Conservation (phyloP, 306 rosid species). For the Castanopsis chinensis region DNA sequence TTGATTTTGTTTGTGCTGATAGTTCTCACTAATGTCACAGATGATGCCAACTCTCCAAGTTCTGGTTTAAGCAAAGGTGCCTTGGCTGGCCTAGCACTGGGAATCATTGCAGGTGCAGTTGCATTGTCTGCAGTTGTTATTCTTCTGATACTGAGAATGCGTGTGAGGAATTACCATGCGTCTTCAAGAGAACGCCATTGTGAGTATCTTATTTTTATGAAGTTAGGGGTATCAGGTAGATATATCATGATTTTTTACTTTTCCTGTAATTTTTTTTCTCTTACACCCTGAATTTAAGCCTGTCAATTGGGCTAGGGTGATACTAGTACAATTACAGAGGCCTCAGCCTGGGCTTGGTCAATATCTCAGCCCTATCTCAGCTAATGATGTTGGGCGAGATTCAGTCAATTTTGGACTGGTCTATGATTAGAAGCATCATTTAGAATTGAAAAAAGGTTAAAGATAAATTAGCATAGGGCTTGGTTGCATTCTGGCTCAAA, state of each 20-base stretch:
- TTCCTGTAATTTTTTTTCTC: neutral
- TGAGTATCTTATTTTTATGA: neutral
- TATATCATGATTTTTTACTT: neutral
- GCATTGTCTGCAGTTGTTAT: neutral
- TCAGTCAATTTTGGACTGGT: neutral
- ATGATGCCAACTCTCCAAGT: neutral
- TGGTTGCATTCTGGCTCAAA: neutral
- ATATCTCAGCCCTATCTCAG: neutral
- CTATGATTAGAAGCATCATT: neutral
- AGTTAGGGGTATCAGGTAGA: neutral
- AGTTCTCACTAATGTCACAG: neutral
- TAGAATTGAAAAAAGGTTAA: neutral
- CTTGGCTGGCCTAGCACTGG: slow-evolving; percentile 1
- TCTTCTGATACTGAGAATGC: neutral
- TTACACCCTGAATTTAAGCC: neutral
- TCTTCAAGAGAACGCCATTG: neutral
- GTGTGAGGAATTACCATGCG: neutral
- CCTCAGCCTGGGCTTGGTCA: neutral
- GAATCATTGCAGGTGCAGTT: neutral
- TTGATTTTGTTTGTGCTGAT: neutral
- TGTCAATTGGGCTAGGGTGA: neutral
- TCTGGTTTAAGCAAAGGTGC: slow-evolving; percentile 1
- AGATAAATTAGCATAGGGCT: neutral
- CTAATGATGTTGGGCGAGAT: neutral
- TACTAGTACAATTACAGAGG: neutral